Percentiles rank a stretch among this genome's conserved stretches.
These are phyloP conservation scores for Amanita thiersii DNA, from an alignment of 768 basidiomycete species.

Conservation along the genomic window DNA sequence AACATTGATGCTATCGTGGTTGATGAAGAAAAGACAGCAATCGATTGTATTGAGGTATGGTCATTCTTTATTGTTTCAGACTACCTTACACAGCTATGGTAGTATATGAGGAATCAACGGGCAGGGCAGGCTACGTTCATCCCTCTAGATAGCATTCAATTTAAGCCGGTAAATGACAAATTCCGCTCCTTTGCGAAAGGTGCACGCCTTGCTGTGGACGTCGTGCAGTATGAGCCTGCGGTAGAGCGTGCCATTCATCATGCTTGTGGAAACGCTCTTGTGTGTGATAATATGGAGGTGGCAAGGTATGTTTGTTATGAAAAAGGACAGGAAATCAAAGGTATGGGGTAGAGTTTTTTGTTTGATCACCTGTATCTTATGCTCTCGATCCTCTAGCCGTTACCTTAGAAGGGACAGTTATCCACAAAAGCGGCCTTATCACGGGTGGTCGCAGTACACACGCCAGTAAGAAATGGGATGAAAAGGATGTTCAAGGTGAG, in stretches of 20 bases:
- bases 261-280: slow-evolving; percentile 90
- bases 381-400: slow-evolving; percentile 51
- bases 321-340: slow-evolving; percentile 94
- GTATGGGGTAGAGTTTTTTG: slow-evolving; percentile 30
- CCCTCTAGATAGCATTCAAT: slow-evolving; percentile 95
- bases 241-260: slow-evolving; percentile 95
- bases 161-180: slow-evolving; percentile 90
- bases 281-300: slow-evolving; percentile 94
- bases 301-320: slow-evolving; percentile 89
- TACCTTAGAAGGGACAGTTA: slow-evolving; percentile 92
- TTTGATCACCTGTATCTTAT: neutral
- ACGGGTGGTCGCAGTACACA: slow-evolving; percentile 88
- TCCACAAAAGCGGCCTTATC: slow-evolving; percentile 95
- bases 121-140: slow-evolving; percentile 97
- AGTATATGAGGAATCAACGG: slow-evolving; percentile 95
- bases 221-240: slow-evolving; percentile 73
- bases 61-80: neutral
- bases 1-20: slow-evolving; percentile 96
- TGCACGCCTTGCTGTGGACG: slow-evolving; percentile 78
- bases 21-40: slow-evolving; percentile 94
- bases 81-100: neutral
- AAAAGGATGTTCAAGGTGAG: slow-evolving; percentile 84
- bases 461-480: slow-evolving; percentile 86
- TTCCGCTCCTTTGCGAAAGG: slow-evolving; percentile 89
- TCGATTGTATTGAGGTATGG: slow-evolving; percentile 90